A percentile compares a stretch with the other conserved stretches of the same genome.
These are phyloP conservation scores for Pigoraptor vietnamica DNA, from an alignment of 78 protist species.

Conservation along the genomic window DNA sequence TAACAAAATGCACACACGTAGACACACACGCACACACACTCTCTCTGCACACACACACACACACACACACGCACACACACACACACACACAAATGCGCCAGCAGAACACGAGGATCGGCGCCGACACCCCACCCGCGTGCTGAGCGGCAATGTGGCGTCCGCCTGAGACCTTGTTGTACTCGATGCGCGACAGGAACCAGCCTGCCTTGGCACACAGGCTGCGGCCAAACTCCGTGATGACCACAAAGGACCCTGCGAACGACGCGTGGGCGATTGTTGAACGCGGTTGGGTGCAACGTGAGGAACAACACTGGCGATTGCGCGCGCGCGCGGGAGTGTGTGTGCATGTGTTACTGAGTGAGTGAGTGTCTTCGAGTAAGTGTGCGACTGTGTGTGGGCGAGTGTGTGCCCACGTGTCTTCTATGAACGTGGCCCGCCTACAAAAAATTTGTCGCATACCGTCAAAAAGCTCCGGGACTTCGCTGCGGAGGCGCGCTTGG, in stretches of 20 bases:
- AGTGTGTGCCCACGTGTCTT: not conserved
- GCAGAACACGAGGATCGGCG: not conserved
- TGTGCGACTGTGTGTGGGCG: not conserved
- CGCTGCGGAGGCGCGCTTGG: not conserved
- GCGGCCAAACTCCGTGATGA: slow-evolving; percentile 47
- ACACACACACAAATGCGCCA: not conserved
- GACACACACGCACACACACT: not conserved
- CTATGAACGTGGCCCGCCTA: too few relatives aligned
- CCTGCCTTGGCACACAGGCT: slow-evolving; percentile 31
- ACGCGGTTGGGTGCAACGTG: too few relatives aligned
- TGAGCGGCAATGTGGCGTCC: slow-evolving; percentile 28
- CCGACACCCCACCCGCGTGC: not conserved
- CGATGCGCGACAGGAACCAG: slow-evolving; percentile 24
- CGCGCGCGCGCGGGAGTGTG: not conserved
- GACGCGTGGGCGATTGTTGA: too few relatives aligned
- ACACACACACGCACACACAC: not conserved
- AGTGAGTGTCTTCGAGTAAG: not conserved
- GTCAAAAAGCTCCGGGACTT: not conserved
- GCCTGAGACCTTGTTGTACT: slow-evolving; percentile 32
- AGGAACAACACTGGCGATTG: too few relatives aligned
- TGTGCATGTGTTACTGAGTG: not conserved
- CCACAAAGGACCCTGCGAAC: not conserved
- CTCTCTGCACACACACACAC: not conserved
- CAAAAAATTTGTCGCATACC: too few relatives aligned
- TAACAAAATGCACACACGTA: not conserved